A percentile compares a stretch with the other conserved stretches of the same genome.
phyloP scores from a whole-genome alignment of 805 yeast species.

The Hanseniaspora singularis region DNA sequence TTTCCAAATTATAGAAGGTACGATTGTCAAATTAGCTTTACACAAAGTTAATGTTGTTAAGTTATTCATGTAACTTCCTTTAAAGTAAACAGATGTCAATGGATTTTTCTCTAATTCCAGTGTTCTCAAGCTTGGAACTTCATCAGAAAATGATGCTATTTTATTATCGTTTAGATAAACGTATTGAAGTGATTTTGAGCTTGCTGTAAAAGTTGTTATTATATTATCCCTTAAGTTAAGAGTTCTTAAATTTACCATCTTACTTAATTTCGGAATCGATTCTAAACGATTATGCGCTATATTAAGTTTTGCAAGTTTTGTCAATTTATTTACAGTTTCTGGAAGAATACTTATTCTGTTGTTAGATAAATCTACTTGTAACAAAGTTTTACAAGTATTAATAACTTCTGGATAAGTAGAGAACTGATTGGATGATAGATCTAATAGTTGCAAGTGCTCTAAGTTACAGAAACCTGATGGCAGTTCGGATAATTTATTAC shows the following conservation, averaged over 20 bases:
- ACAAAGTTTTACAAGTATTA: conserved; percentile 44
- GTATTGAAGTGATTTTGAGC: conserved; percentile 53
- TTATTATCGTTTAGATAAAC: conserved; percentile 63
- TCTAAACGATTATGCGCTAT: conserved; percentile 59
- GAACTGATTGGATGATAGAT: conserved; percentile 70
- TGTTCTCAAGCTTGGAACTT: conserved; percentile 50
- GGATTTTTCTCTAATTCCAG: conserved; percentile 76
- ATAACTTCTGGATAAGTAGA: conserved; percentile 53
- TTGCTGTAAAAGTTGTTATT: conserved; percentile 31
- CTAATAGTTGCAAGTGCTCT: conserved; percentile 44
- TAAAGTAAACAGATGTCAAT: conserved; percentile 51
- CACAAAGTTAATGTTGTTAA: conserved; percentile 64
- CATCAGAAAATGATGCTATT: conserved; percentile 56
- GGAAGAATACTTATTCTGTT: conserved; percentile 59
- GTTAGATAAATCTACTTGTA: conserved; percentile 68
- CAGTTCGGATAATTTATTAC: conserved; percentile 55
- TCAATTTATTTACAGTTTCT: conserved; percentile 43
- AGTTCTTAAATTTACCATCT: conserved; percentile 47
- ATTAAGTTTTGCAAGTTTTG: conserved; percentile 53
- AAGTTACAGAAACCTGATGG: conserved; percentile 52
- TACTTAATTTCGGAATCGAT: conserved; percentile 34
- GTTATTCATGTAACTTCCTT: conserved; percentile 34
- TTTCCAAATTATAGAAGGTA: conserved; percentile 52
- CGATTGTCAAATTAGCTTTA: conserved; percentile 67
- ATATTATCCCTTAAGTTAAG: conserved; percentile 70